Conservation (phyloP, 83 land plant genomes). For the Thuja plicata region DNA sequence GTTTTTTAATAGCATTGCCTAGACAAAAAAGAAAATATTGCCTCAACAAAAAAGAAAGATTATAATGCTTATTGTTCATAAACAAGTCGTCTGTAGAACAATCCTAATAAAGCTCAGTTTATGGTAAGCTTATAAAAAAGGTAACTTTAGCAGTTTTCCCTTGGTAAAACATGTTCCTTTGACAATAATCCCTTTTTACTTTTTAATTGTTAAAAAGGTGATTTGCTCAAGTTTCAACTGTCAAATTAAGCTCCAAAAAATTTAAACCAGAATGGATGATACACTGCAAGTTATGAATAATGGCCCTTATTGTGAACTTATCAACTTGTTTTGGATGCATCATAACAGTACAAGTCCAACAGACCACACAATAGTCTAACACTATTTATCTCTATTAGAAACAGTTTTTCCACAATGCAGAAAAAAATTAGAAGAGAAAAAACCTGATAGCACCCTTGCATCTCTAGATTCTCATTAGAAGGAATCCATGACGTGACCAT, state of each 20-base stretch:
- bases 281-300: neutral
- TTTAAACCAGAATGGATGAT: neutral
- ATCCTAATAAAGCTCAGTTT: too few relatives aligned
- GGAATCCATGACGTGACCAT: neutral
- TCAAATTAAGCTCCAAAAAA: neutral
- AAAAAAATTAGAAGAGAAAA: neutral
- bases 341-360: neutral
- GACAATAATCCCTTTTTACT: too few relatives aligned
- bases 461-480: neutral
- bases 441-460: neutral
- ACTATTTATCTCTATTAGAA: neutral
- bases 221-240: too few relatives aligned
- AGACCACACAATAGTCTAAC: neutral
- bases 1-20: too few relatives aligned
- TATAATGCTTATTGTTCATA: too few relatives aligned
- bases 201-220: too few relatives aligned
- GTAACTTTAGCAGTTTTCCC: too few relatives aligned
- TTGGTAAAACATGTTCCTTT: too few relatives aligned
- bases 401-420: neutral
- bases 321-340: neutral
- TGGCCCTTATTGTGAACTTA: neutral
- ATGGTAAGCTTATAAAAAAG: too few relatives aligned
- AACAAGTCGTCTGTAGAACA: too few relatives aligned
- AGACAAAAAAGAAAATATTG: too few relatives aligned
- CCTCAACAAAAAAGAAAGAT: too few relatives aligned